Conservation (phyloP, 768 basidiomycete genomes). For the Termitomyces bulborhizus region DNA sequence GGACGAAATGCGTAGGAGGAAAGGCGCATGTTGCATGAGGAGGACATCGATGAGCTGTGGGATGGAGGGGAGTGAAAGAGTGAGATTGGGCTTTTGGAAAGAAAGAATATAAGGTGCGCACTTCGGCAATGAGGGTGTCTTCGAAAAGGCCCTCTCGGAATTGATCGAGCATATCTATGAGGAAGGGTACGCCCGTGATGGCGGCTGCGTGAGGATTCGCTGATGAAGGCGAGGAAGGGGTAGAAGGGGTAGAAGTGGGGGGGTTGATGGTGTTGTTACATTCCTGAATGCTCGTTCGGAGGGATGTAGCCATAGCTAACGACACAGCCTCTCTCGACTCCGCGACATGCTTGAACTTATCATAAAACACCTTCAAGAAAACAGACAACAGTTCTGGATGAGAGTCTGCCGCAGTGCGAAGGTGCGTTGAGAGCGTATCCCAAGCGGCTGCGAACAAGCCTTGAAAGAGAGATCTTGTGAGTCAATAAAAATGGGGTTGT, state of each 20-base stretch:
- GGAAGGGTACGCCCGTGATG: conserved; percentile 11
- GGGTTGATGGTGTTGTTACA: conserved; percentile 14
- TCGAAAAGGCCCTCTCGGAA: conserved; percentile 49
- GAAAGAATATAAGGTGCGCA: conserved; percentile 19
- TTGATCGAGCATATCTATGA: conserved; percentile 41
- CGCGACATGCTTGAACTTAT: conserved; percentile 28
- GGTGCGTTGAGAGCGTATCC: conserved; percentile 28
- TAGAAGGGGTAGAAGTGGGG: background rate
- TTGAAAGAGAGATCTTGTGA: conserved; percentile 10
- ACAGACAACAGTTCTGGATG: conserved; percentile 33
- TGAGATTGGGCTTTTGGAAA: background rate
- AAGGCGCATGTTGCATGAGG: conserved; percentile 28
- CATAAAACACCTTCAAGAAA: conserved; percentile 39
- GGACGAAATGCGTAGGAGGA: conserved; percentile 34
- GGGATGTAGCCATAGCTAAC: conserved; percentile 25
- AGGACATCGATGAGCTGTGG: conserved; percentile 42
- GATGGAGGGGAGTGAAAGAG: background rate
- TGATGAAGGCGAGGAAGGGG: background rate
- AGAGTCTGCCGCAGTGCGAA: conserved; percentile 19
- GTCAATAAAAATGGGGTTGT: background rate
- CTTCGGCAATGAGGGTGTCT: conserved; percentile 35
- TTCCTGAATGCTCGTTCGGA: conserved; percentile 26
- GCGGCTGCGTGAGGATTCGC: background rate
- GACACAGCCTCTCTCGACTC: conserved; percentile 19
- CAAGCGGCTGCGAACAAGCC: conserved; percentile 49